Evolutionary conservation across 2,329 filamentous ascomycete species (phyloP).

Genomic region (Thermomyces lanuginosus): DNA sequence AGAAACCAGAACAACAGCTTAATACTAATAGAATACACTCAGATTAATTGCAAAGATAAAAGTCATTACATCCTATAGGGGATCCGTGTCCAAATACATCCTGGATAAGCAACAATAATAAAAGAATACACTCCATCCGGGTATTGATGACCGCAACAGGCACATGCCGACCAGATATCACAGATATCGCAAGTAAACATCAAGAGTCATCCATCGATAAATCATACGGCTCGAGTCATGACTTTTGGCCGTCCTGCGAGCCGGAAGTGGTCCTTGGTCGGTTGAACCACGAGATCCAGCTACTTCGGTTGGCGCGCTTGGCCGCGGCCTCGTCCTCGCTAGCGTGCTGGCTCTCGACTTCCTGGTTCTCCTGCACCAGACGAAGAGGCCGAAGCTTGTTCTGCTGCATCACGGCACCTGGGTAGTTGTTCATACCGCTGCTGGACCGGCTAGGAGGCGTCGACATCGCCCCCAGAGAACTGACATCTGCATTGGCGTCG

Average conservation of each 20-base stretch:
- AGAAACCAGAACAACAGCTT: too few species aligned
- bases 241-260: slow-evolving; percentile 5
- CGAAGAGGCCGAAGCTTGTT: slow-evolving; percentile 72
- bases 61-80: too few species aligned
- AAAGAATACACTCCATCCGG: background rate
- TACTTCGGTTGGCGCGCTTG: slow-evolving; percentile 30
- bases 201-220: slow-evolving; percentile 1
- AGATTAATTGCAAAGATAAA: background rate
- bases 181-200: background rate
- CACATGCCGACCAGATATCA: background rate
- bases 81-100: too few species aligned
- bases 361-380: slow-evolving; percentile 63
- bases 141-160: too few species aligned
- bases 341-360: slow-evolving; percentile 19
- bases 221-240: slow-evolving; percentile 1
- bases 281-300: slow-evolving; percentile 34
- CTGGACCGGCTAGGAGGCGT: slow-evolving; percentile 48
- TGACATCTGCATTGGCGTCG: slow-evolving; percentile 30
- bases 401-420: slow-evolving; percentile 43
- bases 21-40: background rate
- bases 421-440: slow-evolving; percentile 53
- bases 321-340: slow-evolving; percentile 29
- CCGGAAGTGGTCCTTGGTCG: slow-evolving; percentile 11
- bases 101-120: too few species aligned
- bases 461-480: slow-evolving; percentile 30